phyloP scores from a whole-genome alignment of 1,284 basidiomycete genomes.

The Retiboletus flavoniger region DNA sequence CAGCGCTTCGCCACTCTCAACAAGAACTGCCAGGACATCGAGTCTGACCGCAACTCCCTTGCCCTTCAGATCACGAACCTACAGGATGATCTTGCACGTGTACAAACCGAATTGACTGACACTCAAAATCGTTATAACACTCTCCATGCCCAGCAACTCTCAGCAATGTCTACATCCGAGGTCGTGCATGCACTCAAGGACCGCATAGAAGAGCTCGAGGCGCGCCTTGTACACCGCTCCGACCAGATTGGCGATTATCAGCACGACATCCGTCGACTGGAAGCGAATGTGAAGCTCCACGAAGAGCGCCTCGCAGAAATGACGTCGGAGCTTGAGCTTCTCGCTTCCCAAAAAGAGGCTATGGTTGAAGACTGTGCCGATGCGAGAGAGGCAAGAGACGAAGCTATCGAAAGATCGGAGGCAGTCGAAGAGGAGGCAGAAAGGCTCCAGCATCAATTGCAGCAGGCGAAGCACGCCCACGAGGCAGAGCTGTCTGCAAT shows the following conservation, averaged over 20 bases:
- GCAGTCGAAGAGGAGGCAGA: constrained; percentile 52
- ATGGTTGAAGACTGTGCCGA: constrained; percentile 80
- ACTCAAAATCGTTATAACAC: constrained; percentile 57
- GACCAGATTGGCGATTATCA: constrained; percentile 73
- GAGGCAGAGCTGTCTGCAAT: constrained; percentile 23
- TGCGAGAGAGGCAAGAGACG: constrained; percentile 66
- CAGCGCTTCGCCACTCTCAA: constrained; percentile 41
- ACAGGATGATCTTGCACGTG: constrained; percentile 51
- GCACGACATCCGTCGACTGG: constrained; percentile 69
- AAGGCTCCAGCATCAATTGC: constrained; percentile 47
- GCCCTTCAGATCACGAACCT: constrained; percentile 60
- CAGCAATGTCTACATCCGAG: constrained; percentile 55
- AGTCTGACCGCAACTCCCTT: constrained; percentile 63
- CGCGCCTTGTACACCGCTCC: constrained; percentile 56
- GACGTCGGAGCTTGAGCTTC: constrained; percentile 62
- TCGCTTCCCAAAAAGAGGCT: constrained; percentile 62
- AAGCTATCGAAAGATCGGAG: constrained; percentile 47
- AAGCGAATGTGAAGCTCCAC: constrained; percentile 66
- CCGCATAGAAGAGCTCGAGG: constrained; percentile 65
- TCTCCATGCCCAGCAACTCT: constrained; percentile 63
- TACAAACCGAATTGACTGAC: constrained; percentile 52
- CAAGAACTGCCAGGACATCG: constrained; percentile 48
- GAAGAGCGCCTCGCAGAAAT: constrained; percentile 71
- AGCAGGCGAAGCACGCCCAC: constrained; percentile 5
- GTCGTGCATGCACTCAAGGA: constrained; percentile 53